phyloP scores from a whole-genome alignment of 352 stramenopile species.

The Phytophthora cryptogea region DNA sequence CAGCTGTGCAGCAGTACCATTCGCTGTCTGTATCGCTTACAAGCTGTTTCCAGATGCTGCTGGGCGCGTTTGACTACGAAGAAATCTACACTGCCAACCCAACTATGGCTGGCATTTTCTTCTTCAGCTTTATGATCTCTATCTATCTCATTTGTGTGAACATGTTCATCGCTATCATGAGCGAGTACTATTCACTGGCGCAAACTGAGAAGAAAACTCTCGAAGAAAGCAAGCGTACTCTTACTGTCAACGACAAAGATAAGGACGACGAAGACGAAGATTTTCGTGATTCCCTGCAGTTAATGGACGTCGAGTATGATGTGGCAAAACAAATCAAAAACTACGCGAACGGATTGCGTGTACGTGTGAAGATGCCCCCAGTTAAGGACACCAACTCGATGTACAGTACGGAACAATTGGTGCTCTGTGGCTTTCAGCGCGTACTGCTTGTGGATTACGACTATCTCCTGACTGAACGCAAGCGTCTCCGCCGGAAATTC shows the following conservation, averaged over 20 bases:
- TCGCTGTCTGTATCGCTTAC: slow-evolving; percentile 70
- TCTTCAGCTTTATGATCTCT: slow-evolving; percentile 83
- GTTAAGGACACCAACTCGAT: slow-evolving; percentile 34
- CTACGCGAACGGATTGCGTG: slow-evolving; percentile 57
- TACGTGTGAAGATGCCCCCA: slow-evolving; percentile 64
- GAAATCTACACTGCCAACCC: slow-evolving; percentile 68
- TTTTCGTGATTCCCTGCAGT: slow-evolving; percentile 59
- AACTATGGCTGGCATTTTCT: slow-evolving; percentile 80
- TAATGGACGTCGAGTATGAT: slow-evolving; percentile 79
- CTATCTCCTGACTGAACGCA: slow-evolving; percentile 73
- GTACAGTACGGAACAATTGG: slow-evolving; percentile 55
- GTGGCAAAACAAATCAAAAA: slow-evolving; percentile 69
- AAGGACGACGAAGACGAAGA: slow-evolving; percentile 37
- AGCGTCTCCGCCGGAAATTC: slow-evolving; percentile 65
- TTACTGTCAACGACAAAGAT: slow-evolving; percentile 29
- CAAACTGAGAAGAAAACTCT: slow-evolving; percentile 69
- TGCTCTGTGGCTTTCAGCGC: slow-evolving; percentile 64
- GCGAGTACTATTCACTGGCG: slow-evolving; percentile 79
- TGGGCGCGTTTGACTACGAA: slow-evolving; percentile 82
- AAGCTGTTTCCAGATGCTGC: slow-evolving; percentile 84
- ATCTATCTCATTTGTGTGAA: slow-evolving; percentile 86
- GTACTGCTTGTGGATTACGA: slow-evolving; percentile 75
- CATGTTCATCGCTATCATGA: slow-evolving; percentile 89
- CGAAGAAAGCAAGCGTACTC: slow-evolving; percentile 54
- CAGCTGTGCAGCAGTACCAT: slow-evolving; percentile 65